Evolutionary conservation across 768 basidiomycete genomes (phyloP).

Genomic region (Harrya chromipes): DNA sequence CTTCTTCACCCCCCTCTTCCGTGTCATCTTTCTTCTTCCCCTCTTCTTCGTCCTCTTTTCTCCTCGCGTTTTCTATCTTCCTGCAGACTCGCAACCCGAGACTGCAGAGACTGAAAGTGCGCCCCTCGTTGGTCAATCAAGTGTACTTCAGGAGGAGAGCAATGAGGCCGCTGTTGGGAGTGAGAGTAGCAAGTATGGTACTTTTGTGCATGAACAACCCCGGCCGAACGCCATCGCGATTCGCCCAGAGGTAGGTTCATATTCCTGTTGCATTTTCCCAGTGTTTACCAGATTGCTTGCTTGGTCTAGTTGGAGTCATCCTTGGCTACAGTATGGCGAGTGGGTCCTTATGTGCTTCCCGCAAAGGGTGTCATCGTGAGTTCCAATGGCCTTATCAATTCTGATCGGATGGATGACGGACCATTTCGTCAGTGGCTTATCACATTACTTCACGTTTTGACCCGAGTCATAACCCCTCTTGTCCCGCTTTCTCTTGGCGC

Average conservation of each 20-base stretch:
- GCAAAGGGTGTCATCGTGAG: conserved; percentile 25
- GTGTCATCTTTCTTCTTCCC: conserved; percentile 58
- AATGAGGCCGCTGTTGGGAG: conserved; percentile 31
- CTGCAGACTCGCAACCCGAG: conserved; percentile 19
- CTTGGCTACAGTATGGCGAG: conserved; percentile 13
- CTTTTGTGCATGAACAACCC: conserved; percentile 44
- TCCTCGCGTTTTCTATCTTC: conserved; percentile 63
- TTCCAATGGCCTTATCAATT: not conserved
- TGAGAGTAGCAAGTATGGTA: conserved; percentile 67
- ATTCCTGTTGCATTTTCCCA: not conserved
- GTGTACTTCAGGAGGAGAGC: conserved; percentile 51
- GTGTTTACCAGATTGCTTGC: not conserved
- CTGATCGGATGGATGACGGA: conserved; percentile 5
- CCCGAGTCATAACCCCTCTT: conserved; percentile 71
- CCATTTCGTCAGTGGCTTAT: conserved; percentile 52
- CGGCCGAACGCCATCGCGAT: not conserved
- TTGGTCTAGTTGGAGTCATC: conserved; percentile 14
- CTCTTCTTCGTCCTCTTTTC: conserved; percentile 58
- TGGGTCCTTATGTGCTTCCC: conserved; percentile 20
- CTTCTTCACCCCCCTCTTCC: conserved; percentile 57
- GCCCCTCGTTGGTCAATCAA: conserved; percentile 37
- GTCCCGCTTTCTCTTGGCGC: conserved; percentile 70
- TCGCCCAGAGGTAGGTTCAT: conserved; percentile 10
- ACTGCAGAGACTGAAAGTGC: conserved; percentile 20
- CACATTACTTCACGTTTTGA: conserved; percentile 64